Evolutionary conservation across 139 green algal genomes (phyloP).

Genomic region (Bryopsis sp.): DNA sequence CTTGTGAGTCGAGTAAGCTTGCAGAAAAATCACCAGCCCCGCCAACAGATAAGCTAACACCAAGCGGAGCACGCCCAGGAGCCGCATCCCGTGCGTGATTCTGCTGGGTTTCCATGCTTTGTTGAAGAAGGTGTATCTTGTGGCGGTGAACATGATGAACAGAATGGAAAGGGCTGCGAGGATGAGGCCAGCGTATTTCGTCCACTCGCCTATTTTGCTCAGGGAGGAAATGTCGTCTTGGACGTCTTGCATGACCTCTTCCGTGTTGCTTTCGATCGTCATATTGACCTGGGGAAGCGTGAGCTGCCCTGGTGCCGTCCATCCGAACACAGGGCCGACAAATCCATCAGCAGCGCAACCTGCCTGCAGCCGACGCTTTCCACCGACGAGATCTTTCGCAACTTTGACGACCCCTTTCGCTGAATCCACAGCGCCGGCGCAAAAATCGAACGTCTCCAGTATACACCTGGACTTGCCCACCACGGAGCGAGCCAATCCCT

Average conservation of each 20-base stretch:
- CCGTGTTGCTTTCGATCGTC: no score
- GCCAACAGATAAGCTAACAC: neutral
- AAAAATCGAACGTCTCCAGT: no score
- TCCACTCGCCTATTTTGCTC: neutral
- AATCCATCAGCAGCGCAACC: no score
- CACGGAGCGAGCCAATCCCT: neutral
- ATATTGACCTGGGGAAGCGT: no score
- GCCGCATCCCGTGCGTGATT: neutral
- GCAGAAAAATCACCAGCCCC: neutral
- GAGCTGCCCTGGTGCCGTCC: no score
- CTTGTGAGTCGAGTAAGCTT: neutral
- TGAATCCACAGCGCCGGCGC: no score
- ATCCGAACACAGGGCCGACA: no score
- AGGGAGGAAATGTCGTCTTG: neutral
- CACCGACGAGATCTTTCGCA: no score
- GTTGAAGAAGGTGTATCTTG: neutral
- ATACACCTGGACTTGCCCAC: neutral
- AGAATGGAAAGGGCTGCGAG: neutral
- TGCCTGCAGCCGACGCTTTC: no score
- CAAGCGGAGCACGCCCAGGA: neutral
- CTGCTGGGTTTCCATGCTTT: neutral
- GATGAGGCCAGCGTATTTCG: neutral
- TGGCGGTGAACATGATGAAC: neutral
- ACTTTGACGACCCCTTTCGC: no score
- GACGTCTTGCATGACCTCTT: no score